Evolutionary conservation across 345 rosid genomes (phyloP).

Genomic region (Sisymbrium irio): DNA sequence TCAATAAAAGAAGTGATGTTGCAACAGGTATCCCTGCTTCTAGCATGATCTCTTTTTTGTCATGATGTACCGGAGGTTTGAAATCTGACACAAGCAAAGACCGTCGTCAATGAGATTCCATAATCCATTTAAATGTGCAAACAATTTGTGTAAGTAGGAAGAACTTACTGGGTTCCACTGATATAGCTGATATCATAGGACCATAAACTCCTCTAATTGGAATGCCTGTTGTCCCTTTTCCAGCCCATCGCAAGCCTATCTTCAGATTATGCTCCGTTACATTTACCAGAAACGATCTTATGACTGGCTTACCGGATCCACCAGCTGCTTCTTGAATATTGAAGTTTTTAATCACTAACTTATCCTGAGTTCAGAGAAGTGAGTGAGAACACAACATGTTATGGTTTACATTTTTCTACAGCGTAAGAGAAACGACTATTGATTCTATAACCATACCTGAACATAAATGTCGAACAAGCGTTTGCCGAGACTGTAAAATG

Average conservation of each 20-base stretch:
- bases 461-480: conserved; percentile 77
- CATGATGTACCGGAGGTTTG: conserved; percentile 45
- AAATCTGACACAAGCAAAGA: conserved; percentile 49
- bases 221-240: conserved; percentile 71
- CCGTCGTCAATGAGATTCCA: neutral
- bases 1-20: conserved; percentile 41
- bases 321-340: conserved; percentile 60
- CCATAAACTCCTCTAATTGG: conserved; percentile 71
- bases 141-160: neutral
- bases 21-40: conserved; percentile 38
- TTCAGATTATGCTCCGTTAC: conserved; percentile 48
- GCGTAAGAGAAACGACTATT: neutral
- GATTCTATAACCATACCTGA: conserved; percentile 47
- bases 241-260: conserved; percentile 75
- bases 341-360: conserved; percentile 54
- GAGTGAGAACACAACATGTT: neutral
- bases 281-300: conserved; percentile 33
- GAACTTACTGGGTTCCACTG: conserved; percentile 57
- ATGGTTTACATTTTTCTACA: neutral
- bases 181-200: conserved; percentile 75
- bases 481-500: conserved; percentile 58
- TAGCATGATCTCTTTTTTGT: conserved; percentile 25
- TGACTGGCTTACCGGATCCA: conserved; percentile 49
- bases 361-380: conserved; percentile 38
- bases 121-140: neutral